A percentile compares a stretch with the other conserved stretches of the same genome.
Conservation (phyloP, 306 rosid species). For the Gleditsia sinensis region DNA sequence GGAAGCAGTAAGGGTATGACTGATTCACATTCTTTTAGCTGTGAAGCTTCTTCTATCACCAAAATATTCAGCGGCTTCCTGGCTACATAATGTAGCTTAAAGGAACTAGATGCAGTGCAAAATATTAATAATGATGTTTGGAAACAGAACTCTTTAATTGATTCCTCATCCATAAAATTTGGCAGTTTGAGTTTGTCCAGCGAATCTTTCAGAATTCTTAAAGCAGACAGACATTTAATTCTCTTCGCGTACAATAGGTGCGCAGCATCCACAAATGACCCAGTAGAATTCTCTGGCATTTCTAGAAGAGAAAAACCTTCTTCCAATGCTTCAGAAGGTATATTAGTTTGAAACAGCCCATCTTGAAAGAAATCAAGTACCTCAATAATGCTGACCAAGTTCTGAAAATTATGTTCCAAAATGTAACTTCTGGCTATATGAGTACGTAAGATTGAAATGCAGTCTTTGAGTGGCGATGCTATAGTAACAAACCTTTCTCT, state of each 20-base stretch:
- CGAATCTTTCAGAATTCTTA: constrained; percentile 47
- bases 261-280: neutral
- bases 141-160: constrained; percentile 54
- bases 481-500: constrained; percentile 47
- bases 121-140: constrained; percentile 62
- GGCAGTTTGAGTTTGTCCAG: constrained; percentile 57
- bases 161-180: neutral
- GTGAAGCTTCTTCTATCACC: constrained; percentile 88
- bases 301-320: constrained; percentile 40
- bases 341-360: constrained; percentile 39
- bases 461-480: constrained; percentile 38
- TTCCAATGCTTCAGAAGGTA: constrained; percentile 46
- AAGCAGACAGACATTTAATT: constrained; percentile 46
- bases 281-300: constrained; percentile 13
- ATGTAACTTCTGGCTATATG: constrained; percentile 58
- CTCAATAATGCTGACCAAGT: constrained; percentile 34
- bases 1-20: constrained; percentile 66
- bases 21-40: constrained; percentile 78
- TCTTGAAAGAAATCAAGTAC: constrained; percentile 46
- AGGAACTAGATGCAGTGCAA: constrained; percentile 74
- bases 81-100: constrained; percentile 44
- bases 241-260: constrained; percentile 35
- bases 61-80: constrained; percentile 53
- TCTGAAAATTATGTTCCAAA: constrained; percentile 36
- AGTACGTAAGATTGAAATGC: constrained; percentile 50